Evolutionary conservation across 2,329 filamentous ascomycete species (phyloP), one percentile per base, ranked within the genome.

Genomic region (Emergomyces africanus): DNA sequence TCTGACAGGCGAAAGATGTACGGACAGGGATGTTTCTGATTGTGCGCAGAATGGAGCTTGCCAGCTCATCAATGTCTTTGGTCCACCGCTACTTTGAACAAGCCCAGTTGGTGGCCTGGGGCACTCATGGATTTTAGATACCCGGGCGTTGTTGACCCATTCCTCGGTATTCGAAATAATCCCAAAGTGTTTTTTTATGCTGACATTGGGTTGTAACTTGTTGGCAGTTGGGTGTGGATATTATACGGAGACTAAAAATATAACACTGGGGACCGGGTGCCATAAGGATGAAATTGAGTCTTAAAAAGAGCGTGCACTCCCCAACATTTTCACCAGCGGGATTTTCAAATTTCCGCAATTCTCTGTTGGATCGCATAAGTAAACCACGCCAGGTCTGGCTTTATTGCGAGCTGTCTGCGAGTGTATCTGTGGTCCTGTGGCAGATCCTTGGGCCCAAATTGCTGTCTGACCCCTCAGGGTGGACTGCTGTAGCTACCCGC

Each of bases 361-460:
- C 18, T 28, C 23, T 42, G 25, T 30, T 42, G 39, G 39, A 39
- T 41, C 53, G 37, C 37, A 42, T 55, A 35, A n/a, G 30, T 35
- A 35, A 37, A 57, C 30, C 46, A 48, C 30, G 41, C 55, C 55
- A 25, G 18, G 18, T 9, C 42, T 57, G 28, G 15, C 15, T 28
- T 28, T 44, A 20, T 49, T 37, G 28, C 30, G 23, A 30, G n/a
- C 18, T 25, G 28, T 25, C n/a, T 33, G 39, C 14, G 25, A 20
- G 39, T 33, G 53, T 28, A 5, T 44, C 37, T 28, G 37, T 56
- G 37, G 35, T 56, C 12, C 41, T 46, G 42, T 49, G 55, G 42
- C 42, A n/a, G 55, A 28, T 57, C 42, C 41, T 57, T 42, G 55
- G 37, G 55, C 55, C 41, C 42, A 37, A 57, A 25, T 39, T 50